Evolutionary conservation across 805 yeast genomes (phyloP).

Genomic region (Candida silvatica): DNA sequence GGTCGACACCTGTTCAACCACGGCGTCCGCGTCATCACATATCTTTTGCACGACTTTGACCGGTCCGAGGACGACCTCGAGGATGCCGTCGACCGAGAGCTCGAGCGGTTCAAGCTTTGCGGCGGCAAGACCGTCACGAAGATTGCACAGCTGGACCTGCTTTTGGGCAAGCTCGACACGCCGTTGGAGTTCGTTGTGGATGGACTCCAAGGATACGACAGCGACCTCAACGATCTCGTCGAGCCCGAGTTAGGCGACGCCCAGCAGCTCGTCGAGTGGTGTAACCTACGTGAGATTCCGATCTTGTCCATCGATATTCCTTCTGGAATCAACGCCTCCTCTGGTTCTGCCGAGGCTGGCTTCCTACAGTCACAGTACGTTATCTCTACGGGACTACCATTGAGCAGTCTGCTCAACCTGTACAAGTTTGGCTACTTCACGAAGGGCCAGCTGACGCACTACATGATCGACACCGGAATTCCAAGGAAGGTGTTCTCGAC

Average conservation of each 20-base stretch:
- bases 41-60: slow-evolving; percentile 28
- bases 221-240: slow-evolving; percentile 51
- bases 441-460: slow-evolving; percentile 45
- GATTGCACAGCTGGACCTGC: slow-evolving; percentile 27
- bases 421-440: slow-evolving; percentile 44
- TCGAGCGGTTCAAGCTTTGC: slow-evolving; percentile 43
- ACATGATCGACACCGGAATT: slow-evolving; percentile 61
- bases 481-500: slow-evolving; percentile 46
- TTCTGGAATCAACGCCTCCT: slow-evolving; percentile 75
- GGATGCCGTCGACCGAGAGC: slow-evolving; percentile 34
- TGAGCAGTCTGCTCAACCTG: slow-evolving; percentile 52
- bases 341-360: slow-evolving; percentile 41
- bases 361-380: slow-evolving; percentile 40
- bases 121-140: slow-evolving; percentile 62
- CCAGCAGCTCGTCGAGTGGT: slow-evolving; percentile 53
- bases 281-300: slow-evolving; percentile 39
- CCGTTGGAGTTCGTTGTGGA: slow-evolving; percentile 78
- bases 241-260: slow-evolving; percentile 33
- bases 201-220: slow-evolving; percentile 79
- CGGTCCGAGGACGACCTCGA: slow-evolving; percentile 30
- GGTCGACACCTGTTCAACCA: slow-evolving; percentile 74
- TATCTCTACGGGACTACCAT: slow-evolving; percentile 66
- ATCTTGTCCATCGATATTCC: slow-evolving; percentile 71
- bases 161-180: slow-evolving; percentile 43
- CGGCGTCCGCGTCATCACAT: slow-evolving; percentile 60